Percentiles rank a stretch among this genome's conserved stretches.
These are phyloP conservation scores for Talaromyces amestolkiae DNA, from an alignment of 2,329 filamentous ascomycete genomes.

Conservation along the genomic window DNA sequence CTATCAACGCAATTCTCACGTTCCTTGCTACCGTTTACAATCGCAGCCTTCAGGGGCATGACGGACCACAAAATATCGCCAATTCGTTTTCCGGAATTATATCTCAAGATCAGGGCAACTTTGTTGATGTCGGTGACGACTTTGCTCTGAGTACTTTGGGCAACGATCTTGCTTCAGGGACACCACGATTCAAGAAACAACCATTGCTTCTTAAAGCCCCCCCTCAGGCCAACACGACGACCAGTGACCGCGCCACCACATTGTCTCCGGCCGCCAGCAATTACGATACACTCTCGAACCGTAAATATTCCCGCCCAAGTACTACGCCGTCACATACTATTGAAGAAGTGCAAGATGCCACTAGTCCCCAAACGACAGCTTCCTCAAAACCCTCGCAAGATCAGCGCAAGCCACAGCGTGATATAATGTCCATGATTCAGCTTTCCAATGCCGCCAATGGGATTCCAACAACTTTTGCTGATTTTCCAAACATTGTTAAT, in stretches of 20 bases:
- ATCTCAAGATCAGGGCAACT: slow-evolving; percentile 59
- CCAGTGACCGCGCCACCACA: slow-evolving; percentile 16
- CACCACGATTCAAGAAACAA: slow-evolving; percentile 46
- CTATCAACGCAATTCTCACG: slow-evolving; percentile 96
- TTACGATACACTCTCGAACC: slow-evolving; percentile 30
- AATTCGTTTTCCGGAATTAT: slow-evolving; percentile 80
- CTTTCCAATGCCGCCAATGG: slow-evolving; percentile 46
- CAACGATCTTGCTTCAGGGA: slow-evolving; percentile 33
- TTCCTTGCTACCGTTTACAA: slow-evolving; percentile 97
- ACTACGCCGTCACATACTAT: slow-evolving; percentile 37
- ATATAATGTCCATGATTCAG: slow-evolving; percentile 51
- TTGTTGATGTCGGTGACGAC: slow-evolving; percentile 62
- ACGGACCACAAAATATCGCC: slow-evolving; percentile 70
- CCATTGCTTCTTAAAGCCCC: slow-evolving; percentile 49
- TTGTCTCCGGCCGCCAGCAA: slow-evolving; percentile 25
- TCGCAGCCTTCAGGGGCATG: slow-evolving; percentile 83
- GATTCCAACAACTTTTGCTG: slow-evolving; percentile 37
- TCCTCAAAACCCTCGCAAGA: slow-evolving; percentile 25
- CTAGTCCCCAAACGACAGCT: slow-evolving; percentile 31
- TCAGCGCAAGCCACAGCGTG: slow-evolving; percentile 35
- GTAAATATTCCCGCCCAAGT: slow-evolving; percentile 30
- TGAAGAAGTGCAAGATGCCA: slow-evolving; percentile 46
- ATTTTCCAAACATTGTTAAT: slow-evolving; percentile 47
- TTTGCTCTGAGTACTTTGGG: slow-evolving; percentile 38
- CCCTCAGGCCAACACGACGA: slow-evolving; percentile 31